These are phyloP conservation scores for Tylopilus felleus DNA, from an alignment of 768 basidiomycete genomes.

Conservation along the genomic window DNA sequence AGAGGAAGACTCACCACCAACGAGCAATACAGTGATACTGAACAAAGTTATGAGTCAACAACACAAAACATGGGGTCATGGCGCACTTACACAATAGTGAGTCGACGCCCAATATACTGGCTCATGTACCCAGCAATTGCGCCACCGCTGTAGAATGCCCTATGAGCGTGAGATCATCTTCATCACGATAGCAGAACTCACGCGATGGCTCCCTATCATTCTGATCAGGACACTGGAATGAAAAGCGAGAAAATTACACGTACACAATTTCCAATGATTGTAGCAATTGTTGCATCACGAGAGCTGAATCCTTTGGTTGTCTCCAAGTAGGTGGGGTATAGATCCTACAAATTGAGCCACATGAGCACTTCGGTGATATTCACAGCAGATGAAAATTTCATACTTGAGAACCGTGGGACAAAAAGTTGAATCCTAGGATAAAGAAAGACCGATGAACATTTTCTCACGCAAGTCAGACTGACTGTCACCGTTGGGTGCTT, in stretches of 20 bases:
- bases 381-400: background rate
- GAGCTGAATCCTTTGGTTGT: conserved; percentile 56
- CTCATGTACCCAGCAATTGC: conserved; percentile 63
- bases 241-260: conserved; percentile 14
- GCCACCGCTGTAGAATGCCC: conserved; percentile 46
- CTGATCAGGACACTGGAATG: background rate
- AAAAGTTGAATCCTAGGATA: conserved; percentile 64
- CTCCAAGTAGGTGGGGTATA: conserved; percentile 76
- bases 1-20: conserved; percentile 45
- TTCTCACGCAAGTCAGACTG: background rate
- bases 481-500: background rate
- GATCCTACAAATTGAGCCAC: conserved; percentile 40
- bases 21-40: conserved; percentile 19
- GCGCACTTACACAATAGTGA: conserved; percentile 56
- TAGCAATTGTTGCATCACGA: conserved; percentile 65
- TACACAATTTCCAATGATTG: conserved; percentile 78
- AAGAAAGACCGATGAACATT: background rate
- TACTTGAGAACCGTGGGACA: conserved; percentile 70
- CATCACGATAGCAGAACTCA: conserved; percentile 24
- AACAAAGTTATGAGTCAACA: conserved; percentile 3
- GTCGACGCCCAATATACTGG: conserved; percentile 76
- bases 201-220: conserved; percentile 42
- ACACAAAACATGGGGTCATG: background rate
- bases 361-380: background rate
- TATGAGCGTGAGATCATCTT: background rate